Percentiles rank a stretch among this genome's conserved stretches.
These are phyloP conservation scores for Alternaria gansuensis DNA, from an alignment of 2,329 filamentous ascomycete genomes.

Conservation along the genomic window DNA sequence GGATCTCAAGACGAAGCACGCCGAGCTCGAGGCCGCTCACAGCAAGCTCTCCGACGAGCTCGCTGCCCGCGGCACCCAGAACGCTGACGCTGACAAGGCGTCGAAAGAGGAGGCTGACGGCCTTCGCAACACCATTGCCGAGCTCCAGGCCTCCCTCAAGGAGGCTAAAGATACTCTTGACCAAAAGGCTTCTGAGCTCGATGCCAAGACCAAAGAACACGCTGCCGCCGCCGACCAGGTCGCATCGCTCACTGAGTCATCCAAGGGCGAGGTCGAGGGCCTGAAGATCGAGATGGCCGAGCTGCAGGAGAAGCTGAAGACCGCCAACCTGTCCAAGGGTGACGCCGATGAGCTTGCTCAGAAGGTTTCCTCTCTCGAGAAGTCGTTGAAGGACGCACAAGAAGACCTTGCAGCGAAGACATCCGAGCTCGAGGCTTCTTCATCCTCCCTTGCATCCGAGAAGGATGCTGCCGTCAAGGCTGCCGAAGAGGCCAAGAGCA, in stretches of 20 bases:
- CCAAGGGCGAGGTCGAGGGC: conserved; percentile 35
- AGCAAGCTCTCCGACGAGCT: conserved; percentile 26
- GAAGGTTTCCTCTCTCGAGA: conserved; percentile 42
- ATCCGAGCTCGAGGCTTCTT: conserved; percentile 34
- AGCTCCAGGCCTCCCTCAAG: conserved; percentile 39
- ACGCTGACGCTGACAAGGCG: conserved; percentile 32
- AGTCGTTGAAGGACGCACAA: conserved; percentile 40
- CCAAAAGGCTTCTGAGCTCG: conserved; percentile 33
- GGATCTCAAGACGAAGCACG: conserved; percentile 29
- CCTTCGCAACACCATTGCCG: conserved; percentile 37
- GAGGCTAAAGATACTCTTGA: conserved; percentile 31
- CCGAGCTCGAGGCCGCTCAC: conserved; percentile 31
- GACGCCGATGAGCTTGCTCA: conserved; percentile 38
- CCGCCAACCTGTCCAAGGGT: conserved; percentile 36
- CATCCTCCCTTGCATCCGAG: conserved; percentile 31
- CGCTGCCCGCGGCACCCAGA: conserved; percentile 29
- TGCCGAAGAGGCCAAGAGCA: conserved; percentile 37
- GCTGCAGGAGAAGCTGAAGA: conserved; percentile 37
- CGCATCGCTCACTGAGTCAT: conserved; percentile 29
- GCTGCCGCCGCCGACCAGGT: conserved; percentile 25
- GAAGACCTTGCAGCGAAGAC: conserved; percentile 36
- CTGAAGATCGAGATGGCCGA: conserved; percentile 38
- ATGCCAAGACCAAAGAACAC: conserved; percentile 32
- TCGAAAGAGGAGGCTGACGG: conserved; percentile 34
- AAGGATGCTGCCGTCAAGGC: conserved; percentile 37